These are phyloP conservation scores for Amyloporia xantha DNA, from an alignment of 768 basidiomycete species.

Conservation along the genomic window DNA sequence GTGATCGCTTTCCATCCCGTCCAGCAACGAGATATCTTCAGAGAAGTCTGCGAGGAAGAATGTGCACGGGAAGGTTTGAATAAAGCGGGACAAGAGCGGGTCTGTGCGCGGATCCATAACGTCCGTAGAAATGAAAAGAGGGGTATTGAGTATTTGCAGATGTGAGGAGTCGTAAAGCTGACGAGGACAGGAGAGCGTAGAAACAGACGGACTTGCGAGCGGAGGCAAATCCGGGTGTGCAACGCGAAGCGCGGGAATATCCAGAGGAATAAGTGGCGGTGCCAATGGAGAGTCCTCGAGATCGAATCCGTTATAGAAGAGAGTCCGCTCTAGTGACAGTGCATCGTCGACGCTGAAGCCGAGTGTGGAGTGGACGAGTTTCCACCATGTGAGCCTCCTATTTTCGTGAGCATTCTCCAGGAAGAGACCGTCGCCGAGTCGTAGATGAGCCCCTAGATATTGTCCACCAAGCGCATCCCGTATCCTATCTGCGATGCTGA, in stretches of 20 bases:
- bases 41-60: constrained; percentile 52
- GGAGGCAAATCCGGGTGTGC: constrained; percentile 24
- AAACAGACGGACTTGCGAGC: constrained; percentile 7
- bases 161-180: constrained; percentile 34
- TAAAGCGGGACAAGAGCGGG: constrained; percentile 39
- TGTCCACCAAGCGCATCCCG: constrained; percentile 32
- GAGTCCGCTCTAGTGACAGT: constrained; percentile 10
- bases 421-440: constrained; percentile 66
- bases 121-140: constrained; percentile 66
- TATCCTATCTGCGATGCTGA: constrained; percentile 38
- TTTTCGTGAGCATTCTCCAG: constrained; percentile 33
- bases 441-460: constrained; percentile 62
- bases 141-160: constrained; percentile 42
- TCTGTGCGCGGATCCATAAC: constrained; percentile 32
- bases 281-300: constrained; percentile 7
- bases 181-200: constrained; percentile 31
- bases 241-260: constrained; percentile 15
- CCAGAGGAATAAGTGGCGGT: constrained; percentile 13
- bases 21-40: constrained; percentile 23
- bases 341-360: constrained; percentile 26
- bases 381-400: constrained; percentile 47
- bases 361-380: constrained; percentile 44
- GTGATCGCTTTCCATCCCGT: constrained; percentile 33
- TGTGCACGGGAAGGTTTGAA: constrained; percentile 54
- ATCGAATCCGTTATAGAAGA: constrained; percentile 5